Conservation (phyloP, 1,284 basidiomycete species). For the Mrakiaceae sp. region DNA sequence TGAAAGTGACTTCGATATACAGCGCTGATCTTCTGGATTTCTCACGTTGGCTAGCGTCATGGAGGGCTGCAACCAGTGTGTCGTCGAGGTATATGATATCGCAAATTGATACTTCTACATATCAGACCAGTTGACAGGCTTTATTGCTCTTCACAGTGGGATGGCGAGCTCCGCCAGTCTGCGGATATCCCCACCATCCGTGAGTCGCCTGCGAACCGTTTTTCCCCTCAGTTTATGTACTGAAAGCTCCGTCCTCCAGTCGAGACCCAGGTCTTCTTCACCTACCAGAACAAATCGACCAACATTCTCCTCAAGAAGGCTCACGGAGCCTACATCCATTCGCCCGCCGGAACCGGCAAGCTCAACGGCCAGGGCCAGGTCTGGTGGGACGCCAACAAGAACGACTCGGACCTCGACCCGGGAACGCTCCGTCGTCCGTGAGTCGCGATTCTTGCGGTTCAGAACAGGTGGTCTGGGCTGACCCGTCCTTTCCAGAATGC, state of each 20-base stretch:
- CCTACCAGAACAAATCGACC: not conserved
- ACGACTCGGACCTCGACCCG: not conserved
- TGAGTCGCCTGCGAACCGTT: not conserved
- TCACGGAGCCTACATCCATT: slow-evolving; percentile 1
- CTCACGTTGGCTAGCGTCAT: not conserved
- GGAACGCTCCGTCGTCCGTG: not conserved
- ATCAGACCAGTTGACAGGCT: too few relatives aligned
- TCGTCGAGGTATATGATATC: not conserved
- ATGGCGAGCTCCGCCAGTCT: slow-evolving; percentile 13
- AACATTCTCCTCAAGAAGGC: not conserved
- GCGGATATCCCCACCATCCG: slow-evolving; percentile 7
- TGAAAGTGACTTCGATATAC: too few relatives aligned
- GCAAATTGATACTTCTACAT: too few relatives aligned
- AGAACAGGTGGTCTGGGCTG: too few relatives aligned
- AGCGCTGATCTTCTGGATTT: too few relatives aligned
- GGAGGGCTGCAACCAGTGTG: slow-evolving; percentile 14
- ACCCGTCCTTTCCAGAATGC: not conserved
- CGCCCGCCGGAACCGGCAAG: not conserved
- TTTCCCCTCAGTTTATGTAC: too few relatives aligned
- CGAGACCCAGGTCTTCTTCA: not conserved
- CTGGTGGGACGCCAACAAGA: slow-evolving; percentile 8
- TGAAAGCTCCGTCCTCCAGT: not conserved
- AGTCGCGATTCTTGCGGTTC: too few relatives aligned
- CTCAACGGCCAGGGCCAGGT: not conserved
- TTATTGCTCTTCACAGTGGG: not conserved